These are phyloP conservation scores for Talaromyces rugulosus DNA, from an alignment of 2,329 filamentous ascomycete species.

Conservation along the genomic window DNA sequence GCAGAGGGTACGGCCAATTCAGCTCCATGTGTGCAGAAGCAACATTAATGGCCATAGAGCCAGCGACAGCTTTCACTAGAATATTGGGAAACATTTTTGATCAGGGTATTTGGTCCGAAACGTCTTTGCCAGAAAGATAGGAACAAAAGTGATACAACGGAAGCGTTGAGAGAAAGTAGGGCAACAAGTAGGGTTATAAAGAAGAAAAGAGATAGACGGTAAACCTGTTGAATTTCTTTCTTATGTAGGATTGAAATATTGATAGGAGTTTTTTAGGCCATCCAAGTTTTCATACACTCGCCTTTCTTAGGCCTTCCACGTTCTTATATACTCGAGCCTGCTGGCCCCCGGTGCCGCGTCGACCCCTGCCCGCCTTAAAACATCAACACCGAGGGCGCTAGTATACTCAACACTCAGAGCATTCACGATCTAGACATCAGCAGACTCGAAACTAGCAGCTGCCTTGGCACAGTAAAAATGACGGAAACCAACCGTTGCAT, in stretches of 20 bases:
- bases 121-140: background rate
- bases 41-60: background rate
- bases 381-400: background rate
- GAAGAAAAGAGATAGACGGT: background rate
- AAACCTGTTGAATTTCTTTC: background rate
- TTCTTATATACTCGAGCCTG: background rate
- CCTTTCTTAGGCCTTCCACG: background rate
- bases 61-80: background rate
- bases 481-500: background rate
- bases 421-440: background rate
- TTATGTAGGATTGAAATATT: background rate
- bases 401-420: background rate
- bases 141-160: background rate
- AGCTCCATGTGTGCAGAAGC: constrained; percentile 51
- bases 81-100: background rate
- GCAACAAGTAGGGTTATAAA: background rate
- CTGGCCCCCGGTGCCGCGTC: background rate
- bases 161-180: background rate
- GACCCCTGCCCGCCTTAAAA: background rate
- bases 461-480: background rate
- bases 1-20: constrained; percentile 51
- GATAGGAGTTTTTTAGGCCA: background rate
- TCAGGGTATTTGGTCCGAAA: background rate
- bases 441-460: background rate
- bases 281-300: background rate